Conservation (phyloP, 1,284 basidiomycete species). For the Anthracocystis panici-leucophaei region DNA sequence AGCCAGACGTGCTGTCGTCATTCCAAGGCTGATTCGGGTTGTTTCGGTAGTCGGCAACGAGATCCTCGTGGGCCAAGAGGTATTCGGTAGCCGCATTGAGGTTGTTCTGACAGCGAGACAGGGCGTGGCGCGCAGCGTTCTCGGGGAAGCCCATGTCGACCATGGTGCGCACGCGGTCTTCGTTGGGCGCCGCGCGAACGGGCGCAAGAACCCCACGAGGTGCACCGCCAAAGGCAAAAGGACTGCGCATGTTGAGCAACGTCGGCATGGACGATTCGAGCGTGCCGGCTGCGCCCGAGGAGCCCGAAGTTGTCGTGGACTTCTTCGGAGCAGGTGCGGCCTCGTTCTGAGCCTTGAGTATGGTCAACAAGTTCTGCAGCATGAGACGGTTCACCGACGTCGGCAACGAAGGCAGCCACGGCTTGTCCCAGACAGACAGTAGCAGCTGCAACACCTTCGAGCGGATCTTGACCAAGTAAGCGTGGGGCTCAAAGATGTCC, state of each 20-base stretch:
- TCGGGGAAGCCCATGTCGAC: slow-evolving; percentile 97
- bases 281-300: slow-evolving; percentile 13
- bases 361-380: slow-evolving; percentile 82
- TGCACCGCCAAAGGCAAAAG: slow-evolving; percentile 41
- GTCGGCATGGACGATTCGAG: slow-evolving; percentile 21
- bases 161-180: slow-evolving; percentile 79
- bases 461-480: slow-evolving; percentile 86
- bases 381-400: slow-evolving; percentile 74
- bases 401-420: slow-evolving; percentile 83
- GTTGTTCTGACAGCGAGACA: slow-evolving; percentile 87
- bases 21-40: slow-evolving; percentile 44
- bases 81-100: slow-evolving; percentile 89
- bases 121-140: slow-evolving; percentile 83
- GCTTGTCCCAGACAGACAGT: slow-evolving; percentile 81
- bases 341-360: slow-evolving; percentile 80
- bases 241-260: slow-evolving; percentile 37
- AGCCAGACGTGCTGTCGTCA: slow-evolving; percentile 17
- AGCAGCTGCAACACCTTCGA: slow-evolving; percentile 79
- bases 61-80: slow-evolving; percentile 75
- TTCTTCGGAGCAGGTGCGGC: slow-evolving; percentile 33
- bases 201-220: slow-evolving; percentile 32
- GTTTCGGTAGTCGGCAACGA: slow-evolving; percentile 45
- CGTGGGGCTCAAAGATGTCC: slow-evolving; percentile 79
- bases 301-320: slow-evolving; percentile 6
- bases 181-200: slow-evolving; percentile 53